These are phyloP conservation scores for Amphicarpaea edgeworthii DNA, from an alignment of 306 rosid species.

Conservation along the genomic window DNA sequence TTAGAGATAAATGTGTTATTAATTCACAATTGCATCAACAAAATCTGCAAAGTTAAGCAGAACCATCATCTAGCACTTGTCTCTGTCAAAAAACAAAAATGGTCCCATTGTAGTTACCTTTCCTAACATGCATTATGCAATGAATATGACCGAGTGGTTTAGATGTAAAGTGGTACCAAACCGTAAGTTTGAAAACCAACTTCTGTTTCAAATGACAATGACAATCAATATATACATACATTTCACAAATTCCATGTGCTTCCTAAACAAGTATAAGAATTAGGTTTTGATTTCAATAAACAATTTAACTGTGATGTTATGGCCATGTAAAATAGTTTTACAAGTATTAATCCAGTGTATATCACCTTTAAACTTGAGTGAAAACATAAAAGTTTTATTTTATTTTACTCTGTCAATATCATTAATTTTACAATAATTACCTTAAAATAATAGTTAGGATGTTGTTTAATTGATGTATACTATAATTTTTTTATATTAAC, in stretches of 20 bases:
- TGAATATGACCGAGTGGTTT: slow-evolving; percentile 29
- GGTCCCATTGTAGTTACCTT: slow-evolving; percentile 42
- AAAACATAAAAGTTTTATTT: too few relatives aligned
- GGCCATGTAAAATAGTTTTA: too few relatives aligned
- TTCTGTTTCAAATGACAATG: background rate
- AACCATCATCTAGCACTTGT: slow-evolving; percentile 7
- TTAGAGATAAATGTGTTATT: slow-evolving; percentile 32
- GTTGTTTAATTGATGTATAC: background rate
- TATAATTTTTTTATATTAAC: too few relatives aligned
- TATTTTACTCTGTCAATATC: background rate
- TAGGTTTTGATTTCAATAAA: background rate
- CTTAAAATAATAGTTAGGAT: too few relatives aligned
- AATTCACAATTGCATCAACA: slow-evolving; percentile 38
- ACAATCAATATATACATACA: background rate
- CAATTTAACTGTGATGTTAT: too few relatives aligned
- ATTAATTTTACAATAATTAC: too few relatives aligned
- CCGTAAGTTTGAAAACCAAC: background rate
- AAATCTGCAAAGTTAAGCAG: slow-evolving; percentile 26
- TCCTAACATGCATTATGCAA: slow-evolving; percentile 23
- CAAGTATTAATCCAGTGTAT: too few relatives aligned
- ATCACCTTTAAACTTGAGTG: too few relatives aligned
- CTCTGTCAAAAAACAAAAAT: background rate
- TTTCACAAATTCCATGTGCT: background rate
- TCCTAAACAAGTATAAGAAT: background rate
- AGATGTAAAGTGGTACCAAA: slow-evolving; percentile 35